Conservation (phyloP, 116 monocot species). For the Dioscorea cayenensis region DNA sequence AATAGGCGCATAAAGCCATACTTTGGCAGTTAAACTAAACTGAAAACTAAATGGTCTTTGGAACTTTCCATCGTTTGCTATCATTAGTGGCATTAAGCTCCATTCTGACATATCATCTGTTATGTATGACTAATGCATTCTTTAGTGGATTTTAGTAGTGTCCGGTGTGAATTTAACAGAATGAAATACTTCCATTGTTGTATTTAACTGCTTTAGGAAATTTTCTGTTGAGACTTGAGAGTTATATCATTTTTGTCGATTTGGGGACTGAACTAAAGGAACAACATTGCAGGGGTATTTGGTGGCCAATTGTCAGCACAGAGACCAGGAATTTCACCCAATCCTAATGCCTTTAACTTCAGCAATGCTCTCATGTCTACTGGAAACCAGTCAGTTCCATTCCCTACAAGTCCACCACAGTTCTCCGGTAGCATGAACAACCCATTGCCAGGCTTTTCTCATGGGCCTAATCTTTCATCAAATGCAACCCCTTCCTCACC, state of each 20-base stretch:
- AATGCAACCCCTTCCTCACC: background rate
- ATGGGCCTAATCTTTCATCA: background rate
- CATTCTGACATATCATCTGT: too few relatives aligned
- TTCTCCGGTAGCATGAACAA: constrained; percentile 6
- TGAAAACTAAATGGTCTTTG: too few relatives aligned
- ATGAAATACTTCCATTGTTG: too few relatives aligned
- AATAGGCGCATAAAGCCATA: too few relatives aligned
- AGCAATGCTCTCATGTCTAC: constrained; percentile 10
- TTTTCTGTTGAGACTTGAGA: background rate
- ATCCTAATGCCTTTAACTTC: constrained; percentile 2
- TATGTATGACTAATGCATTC: too few relatives aligned
- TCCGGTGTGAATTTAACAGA: too few relatives aligned
- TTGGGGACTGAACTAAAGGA: background rate
- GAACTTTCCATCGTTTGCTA: too few relatives aligned
- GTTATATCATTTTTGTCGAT: background rate
- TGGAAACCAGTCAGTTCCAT: constrained; percentile 8
- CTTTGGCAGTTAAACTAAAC: too few relatives aligned
- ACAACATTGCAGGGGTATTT: constrained; percentile 25
- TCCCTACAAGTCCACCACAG: constrained; percentile 3
- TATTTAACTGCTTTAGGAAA: background rate
- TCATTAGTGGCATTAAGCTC: too few relatives aligned
- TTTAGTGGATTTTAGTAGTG: too few relatives aligned
- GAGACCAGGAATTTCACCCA: constrained; percentile 12
- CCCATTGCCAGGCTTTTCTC: background rate
- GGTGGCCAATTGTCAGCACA: constrained; percentile 21